A percentile compares a stretch with the other conserved stretches of the same genome.
Evolutionary conservation across 2,329 filamentous ascomycete species (phyloP).

Genomic region (Nigrospora osmanthi): DNA sequence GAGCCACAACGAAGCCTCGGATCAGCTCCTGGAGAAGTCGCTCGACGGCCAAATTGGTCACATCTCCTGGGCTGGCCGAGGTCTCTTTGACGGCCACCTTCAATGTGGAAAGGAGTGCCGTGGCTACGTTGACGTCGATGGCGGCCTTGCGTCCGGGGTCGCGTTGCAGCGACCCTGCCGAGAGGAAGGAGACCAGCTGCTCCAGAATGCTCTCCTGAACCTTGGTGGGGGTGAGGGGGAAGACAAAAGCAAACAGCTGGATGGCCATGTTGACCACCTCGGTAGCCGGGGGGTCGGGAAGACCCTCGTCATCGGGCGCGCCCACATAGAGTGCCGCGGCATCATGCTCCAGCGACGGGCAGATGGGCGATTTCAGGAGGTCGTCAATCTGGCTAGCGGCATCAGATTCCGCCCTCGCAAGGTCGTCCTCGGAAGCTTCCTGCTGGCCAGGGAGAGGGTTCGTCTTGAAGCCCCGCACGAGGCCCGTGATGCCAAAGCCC

Average conservation of each 20-base stretch:
- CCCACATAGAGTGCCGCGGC: conserved; percentile 70
- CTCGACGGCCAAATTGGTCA: conserved; percentile 70
- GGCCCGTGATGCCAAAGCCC: conserved; percentile 84
- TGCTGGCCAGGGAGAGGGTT: conserved; percentile 64
- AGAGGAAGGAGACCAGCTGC: conserved; percentile 85
- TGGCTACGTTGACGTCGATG: conserved; percentile 82
- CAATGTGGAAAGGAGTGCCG: conserved; percentile 71
- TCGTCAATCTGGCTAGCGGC: conserved; percentile 59
- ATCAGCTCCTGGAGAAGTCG: conserved; percentile 73
- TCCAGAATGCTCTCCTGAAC: conserved; percentile 95
- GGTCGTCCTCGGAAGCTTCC: conserved; percentile 23
- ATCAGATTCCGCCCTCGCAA: conserved; percentile 19
- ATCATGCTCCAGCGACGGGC: conserved; percentile 81
- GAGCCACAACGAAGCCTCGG: conserved; percentile 67
- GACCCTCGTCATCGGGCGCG: conserved; percentile 34
- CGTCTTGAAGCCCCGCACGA: conserved; percentile 71
- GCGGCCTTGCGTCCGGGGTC: conserved; percentile 85
- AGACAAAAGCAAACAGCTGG: conserved; percentile 81
- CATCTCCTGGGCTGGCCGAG: conserved; percentile 60
- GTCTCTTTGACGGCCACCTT: conserved; percentile 82
- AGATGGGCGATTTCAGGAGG: conserved; percentile 62
- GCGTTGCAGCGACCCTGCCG: conserved; percentile 69
- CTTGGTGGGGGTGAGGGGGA: conserved; percentile 81
- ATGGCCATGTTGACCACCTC: conserved; percentile 94
- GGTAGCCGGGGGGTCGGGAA: conserved; percentile 76